These are phyloP conservation scores for Aspergillus sparsus DNA, from an alignment of 495 filamentous ascomycete species.

Conservation along the genomic window DNA sequence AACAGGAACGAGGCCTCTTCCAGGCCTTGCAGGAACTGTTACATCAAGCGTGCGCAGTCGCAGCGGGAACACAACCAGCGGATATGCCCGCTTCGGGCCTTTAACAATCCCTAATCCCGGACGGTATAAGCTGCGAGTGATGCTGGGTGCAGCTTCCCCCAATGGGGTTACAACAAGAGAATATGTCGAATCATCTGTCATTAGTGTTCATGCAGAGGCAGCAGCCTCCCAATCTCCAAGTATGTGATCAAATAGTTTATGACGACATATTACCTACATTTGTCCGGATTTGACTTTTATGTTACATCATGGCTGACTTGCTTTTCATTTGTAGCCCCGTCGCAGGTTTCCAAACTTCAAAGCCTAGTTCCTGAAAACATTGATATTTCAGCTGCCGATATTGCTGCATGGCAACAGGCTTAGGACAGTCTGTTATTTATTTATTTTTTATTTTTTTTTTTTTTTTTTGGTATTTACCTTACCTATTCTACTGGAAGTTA, in stretches of 20 bases:
- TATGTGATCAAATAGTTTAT: conserved; percentile 24
- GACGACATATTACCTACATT: not conserved
- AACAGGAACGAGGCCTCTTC: conserved; percentile 26
- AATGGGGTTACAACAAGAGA: conserved; percentile 38
- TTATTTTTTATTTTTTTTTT: not conserved
- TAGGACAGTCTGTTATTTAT: conserved; percentile 8
- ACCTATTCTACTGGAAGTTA: not conserved
- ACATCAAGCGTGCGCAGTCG: conserved; percentile 42
- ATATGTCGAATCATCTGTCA: conserved; percentile 37
- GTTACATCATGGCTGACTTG: conserved; percentile 3
- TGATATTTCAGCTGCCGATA: conserved; percentile 40
- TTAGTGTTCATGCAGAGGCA: conserved; percentile 36
- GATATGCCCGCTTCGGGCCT: conserved; percentile 38
- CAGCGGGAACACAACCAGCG: conserved; percentile 37
- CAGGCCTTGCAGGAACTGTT: conserved; percentile 34
- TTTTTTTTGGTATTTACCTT: not conserved
- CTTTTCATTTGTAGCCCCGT: conserved; percentile 25
- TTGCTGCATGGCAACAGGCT: conserved; percentile 38
- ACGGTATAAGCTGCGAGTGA: conserved; percentile 39
- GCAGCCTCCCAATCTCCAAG: conserved; percentile 36
- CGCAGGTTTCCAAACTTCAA: conserved; percentile 33
- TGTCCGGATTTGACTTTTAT: not conserved
- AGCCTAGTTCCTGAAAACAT: conserved; percentile 39
- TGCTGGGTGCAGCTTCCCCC: conserved; percentile 35
- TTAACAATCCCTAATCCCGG: conserved; percentile 38